A percentile compares a stretch with the other conserved stretches of the same genome.
Evolutionary conservation across 2,329 filamentous ascomycete species (phyloP).

Genomic region (Cercospora sojina): DNA sequence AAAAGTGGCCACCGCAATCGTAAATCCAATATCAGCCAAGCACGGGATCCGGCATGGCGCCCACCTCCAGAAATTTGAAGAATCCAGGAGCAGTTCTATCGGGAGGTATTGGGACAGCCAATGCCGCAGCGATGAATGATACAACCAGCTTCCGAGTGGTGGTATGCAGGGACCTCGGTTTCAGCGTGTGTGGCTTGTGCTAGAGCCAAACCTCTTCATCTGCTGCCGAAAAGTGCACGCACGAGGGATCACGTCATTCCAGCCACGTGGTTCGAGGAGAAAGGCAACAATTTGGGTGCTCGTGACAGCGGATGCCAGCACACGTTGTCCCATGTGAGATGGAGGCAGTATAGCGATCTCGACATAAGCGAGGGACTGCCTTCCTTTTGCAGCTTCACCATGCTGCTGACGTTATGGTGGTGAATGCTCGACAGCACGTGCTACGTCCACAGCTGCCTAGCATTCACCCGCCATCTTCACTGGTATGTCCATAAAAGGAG

Average conservation of each 20-base stretch:
- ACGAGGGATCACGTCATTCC: not conserved
- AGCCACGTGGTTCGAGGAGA: not conserved
- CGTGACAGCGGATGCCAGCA: not conserved
- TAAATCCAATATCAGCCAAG: not conserved
- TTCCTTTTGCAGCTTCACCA: not conserved
- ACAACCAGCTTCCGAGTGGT: not conserved
- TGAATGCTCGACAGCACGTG: not conserved
- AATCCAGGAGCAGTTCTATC: not conserved
- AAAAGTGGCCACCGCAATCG: not conserved
- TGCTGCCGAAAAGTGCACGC: not conserved
- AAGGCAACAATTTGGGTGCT: not conserved
- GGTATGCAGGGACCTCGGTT: not conserved
- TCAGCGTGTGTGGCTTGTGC: not conserved
- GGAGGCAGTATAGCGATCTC: not conserved
- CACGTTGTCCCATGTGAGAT: not conserved
- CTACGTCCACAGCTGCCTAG: not conserved
- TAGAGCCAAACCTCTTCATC: not conserved
- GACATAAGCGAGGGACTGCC: not conserved
- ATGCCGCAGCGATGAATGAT: not conserved
- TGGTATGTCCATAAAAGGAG: not conserved
- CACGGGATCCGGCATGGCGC: not conserved
- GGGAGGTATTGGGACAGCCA: not conserved
- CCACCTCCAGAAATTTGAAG: not conserved
- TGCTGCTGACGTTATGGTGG: not conserved
- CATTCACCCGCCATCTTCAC: not conserved